Conservation (phyloP, 495 filamentous ascomycete genomes). For the Emericellopsis terricola region DNA sequence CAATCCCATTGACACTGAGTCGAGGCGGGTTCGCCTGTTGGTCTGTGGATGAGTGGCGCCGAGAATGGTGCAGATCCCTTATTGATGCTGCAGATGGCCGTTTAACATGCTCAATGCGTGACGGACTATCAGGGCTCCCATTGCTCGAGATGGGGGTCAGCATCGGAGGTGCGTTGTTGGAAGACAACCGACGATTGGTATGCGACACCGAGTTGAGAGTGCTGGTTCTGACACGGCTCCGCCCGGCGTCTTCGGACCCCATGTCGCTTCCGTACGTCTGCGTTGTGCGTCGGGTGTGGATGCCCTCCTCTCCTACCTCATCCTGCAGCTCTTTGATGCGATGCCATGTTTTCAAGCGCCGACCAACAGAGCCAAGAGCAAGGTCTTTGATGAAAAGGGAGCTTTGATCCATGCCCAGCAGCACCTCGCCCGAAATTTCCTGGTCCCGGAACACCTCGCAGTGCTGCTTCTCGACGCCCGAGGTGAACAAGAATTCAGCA, state of each 20-base stretch:
- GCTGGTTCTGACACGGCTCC: constrained; percentile 25
- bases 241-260: constrained; percentile 28
- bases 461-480: constrained; percentile 65
- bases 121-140: constrained; percentile 32
- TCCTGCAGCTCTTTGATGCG: constrained; percentile 81
- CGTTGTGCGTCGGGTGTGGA: constrained; percentile 23
- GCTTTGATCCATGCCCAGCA: constrained; percentile 87
- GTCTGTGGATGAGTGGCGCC: constrained; percentile 75
- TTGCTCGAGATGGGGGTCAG: constrained; percentile 1
- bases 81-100: constrained; percentile 68
- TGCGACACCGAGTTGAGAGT: constrained; percentile 21
- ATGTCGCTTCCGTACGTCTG: constrained; percentile 34
- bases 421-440: constrained; percentile 85
- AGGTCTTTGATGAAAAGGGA: constrained; percentile 89
- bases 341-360: constrained; percentile 85
- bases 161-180: constrained; percentile 1
- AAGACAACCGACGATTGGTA: constrained; percentile 1
- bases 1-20: not conserved
- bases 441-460: constrained; percentile 91
- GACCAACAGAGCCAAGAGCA: constrained; percentile 78
- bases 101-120: constrained; percentile 25
- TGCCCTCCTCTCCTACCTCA: constrained; percentile 36
- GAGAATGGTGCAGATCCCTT: constrained; percentile 66
- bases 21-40: constrained; percentile 22
- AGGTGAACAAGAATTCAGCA: constrained; percentile 64